A percentile compares a stretch with the other conserved stretches of the same genome.
Evolutionary conservation across 495 filamentous ascomycete species (phyloP).

Genomic region (Penicillium robsamsonii): DNA sequence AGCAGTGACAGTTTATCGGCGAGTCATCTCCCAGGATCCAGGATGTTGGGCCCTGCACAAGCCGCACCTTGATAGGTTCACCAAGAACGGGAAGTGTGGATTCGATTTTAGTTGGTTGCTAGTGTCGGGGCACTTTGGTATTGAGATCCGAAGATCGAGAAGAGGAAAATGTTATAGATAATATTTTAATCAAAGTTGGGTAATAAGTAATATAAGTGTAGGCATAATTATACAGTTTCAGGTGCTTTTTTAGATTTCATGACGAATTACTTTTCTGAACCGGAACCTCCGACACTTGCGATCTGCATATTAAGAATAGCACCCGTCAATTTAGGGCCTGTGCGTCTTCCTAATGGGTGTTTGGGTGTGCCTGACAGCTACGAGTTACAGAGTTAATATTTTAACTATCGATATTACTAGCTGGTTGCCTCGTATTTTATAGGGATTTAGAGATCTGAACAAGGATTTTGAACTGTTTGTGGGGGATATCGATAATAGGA

Average conservation of each 20-base stretch:
- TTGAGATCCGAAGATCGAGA: constrained; percentile 30
- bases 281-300: constrained; percentile 18
- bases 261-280: constrained; percentile 7
- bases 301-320: constrained; percentile 30
- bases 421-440: constrained; percentile 6
- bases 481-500: constrained; percentile 23
- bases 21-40: constrained; percentile 29
- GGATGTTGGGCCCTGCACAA: constrained; percentile 30
- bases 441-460: not conserved
- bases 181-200: not conserved
- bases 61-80: constrained; percentile 27
- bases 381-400: not conserved
- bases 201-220: not conserved
- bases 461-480: not conserved
- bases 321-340: constrained; percentile 11
- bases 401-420: not conserved
- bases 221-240: not conserved
- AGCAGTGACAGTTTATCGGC: constrained; percentile 18
- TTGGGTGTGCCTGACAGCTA: constrained; percentile 4
- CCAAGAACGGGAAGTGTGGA: constrained; percentile 6
- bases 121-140: constrained; percentile 23
- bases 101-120: constrained; percentile 22
- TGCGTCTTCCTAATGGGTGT: not conserved
- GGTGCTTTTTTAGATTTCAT: not conserved
- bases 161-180: constrained; percentile 10